phyloP scores from a whole-genome alignment of 176 grass and related monocot species.

The Neostapfia colusana region DNA sequence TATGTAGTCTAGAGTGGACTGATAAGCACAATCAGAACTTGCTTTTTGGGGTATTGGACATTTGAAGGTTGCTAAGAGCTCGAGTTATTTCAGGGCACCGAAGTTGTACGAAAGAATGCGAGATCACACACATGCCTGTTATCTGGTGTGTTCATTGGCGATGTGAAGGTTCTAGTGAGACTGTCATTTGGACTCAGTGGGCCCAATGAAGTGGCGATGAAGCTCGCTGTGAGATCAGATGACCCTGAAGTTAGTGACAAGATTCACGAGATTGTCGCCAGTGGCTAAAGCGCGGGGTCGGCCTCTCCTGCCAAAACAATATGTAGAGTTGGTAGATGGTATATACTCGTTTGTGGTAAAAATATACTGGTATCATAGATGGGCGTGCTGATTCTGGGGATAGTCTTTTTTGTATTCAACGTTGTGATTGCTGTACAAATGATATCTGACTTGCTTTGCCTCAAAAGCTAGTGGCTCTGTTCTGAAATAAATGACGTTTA shows the following conservation, averaged over 20 bases:
- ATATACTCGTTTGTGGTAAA: slow-evolving; percentile 7
- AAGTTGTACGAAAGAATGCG: slow-evolving; percentile 79
- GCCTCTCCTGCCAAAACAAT: slow-evolving; percentile 12
- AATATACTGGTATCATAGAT: neutral
- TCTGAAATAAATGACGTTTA: too few relatives aligned
- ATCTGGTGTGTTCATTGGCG: slow-evolving; percentile 73
- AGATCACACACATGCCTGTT: slow-evolving; percentile 88
- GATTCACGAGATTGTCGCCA: slow-evolving; percentile 88
- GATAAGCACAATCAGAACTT: neutral
- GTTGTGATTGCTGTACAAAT: slow-evolving; percentile 13
- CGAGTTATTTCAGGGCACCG: slow-evolving; percentile 63
- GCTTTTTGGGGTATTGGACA: neutral
- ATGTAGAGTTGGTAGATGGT: slow-evolving; percentile 37
- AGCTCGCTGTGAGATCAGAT: slow-evolving; percentile 91
- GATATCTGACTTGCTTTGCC: slow-evolving; percentile 3
- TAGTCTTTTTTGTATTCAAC: slow-evolving; percentile 18
- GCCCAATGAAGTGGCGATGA: slow-evolving; percentile 95
- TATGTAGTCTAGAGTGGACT: neutral
- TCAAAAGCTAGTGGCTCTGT: too few relatives aligned
- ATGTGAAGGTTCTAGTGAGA: slow-evolving; percentile 77
- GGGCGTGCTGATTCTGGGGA: slow-evolving; percentile 8
- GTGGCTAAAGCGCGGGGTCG: slow-evolving; percentile 36
- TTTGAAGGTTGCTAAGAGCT: slow-evolving; percentile 16
- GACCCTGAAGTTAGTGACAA: slow-evolving; percentile 75
- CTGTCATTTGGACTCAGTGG: slow-evolving; percentile 85